Percentiles rank a stretch among this genome's conserved stretches.
Evolutionary conservation across 1,139 yeast genomes (phyloP).

Genomic region (Suhomyces guaymorum): DNA sequence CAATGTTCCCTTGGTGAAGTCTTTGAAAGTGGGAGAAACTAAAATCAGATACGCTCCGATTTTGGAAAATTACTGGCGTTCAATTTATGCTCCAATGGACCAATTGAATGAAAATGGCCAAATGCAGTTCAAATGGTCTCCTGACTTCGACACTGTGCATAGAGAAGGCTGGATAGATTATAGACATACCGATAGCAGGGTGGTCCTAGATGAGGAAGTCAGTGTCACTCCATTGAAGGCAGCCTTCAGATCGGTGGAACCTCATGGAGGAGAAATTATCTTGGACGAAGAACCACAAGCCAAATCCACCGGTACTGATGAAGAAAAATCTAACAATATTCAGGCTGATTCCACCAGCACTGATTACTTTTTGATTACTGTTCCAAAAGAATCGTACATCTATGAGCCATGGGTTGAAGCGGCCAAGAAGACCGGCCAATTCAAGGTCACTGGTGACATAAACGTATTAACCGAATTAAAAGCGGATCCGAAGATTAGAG

Average conservation of each 20-base stretch:
- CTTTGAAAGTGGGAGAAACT: conserved; percentile 52
- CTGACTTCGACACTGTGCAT: conserved; percentile 73
- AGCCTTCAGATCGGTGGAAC: conserved; percentile 57
- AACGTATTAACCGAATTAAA: conserved; percentile 23
- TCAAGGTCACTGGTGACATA: conserved; percentile 29
- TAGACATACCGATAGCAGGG: conserved; percentile 59
- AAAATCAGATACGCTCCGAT: conserved; percentile 74
- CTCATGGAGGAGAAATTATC: conserved; percentile 57
- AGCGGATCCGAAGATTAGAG: conserved; percentile 24
- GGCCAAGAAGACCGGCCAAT: conserved; percentile 30
- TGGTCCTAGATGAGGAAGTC: conserved; percentile 49
- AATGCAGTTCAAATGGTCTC: conserved; percentile 69
- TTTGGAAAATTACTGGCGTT: conserved; percentile 75
- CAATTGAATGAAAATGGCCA: conserved; percentile 28
- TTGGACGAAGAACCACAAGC: conserved; percentile 31
- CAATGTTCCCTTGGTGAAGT: conserved; percentile 71
- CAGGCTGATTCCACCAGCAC: not conserved
- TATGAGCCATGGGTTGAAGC: conserved; percentile 54
- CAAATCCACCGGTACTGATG: too few species aligned
- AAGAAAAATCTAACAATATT: too few species aligned
- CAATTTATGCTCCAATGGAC: conserved; percentile 43
- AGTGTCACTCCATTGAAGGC: conserved; percentile 88
- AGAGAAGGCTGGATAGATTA: conserved; percentile 55
- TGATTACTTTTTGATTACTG: conserved; percentile 29
- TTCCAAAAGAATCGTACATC: conserved; percentile 52